These are phyloP conservation scores for Coemansia sp. DNA, from an alignment of 192 early-diverging fungal genomes.

Conservation along the genomic window DNA sequence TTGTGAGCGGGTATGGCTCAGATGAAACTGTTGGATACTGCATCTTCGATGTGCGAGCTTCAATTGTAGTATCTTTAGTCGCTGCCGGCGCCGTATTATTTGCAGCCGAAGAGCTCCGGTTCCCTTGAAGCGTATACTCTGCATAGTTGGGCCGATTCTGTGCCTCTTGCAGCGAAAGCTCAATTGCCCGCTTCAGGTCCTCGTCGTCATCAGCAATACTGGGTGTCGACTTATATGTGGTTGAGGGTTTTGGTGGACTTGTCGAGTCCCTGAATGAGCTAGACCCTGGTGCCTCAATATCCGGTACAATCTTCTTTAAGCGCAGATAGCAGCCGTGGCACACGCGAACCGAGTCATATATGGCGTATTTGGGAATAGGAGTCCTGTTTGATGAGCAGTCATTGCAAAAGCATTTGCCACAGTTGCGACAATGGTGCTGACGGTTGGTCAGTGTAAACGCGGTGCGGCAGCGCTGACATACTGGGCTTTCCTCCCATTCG, in stretches of 20 bases:
- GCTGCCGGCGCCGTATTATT: not conserved
- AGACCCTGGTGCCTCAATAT: constrained; percentile 14
- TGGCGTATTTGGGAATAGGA: constrained; percentile 80
- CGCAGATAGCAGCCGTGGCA: constrained; percentile 92
- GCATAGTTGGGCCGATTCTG: constrained; percentile 50
- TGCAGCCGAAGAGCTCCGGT: constrained; percentile 6
- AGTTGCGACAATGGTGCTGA: constrained; percentile 98
- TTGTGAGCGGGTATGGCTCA: constrained; percentile 40
- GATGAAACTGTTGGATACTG: constrained; percentile 23
- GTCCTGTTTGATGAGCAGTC: constrained; percentile 88
- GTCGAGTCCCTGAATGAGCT: constrained; percentile 9
- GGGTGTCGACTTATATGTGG: constrained; percentile 9
- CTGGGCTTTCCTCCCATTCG: constrained; percentile 92
- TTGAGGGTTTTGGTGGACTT: constrained; percentile 5
- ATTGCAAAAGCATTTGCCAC: constrained; percentile 90
- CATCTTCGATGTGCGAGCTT: constrained; percentile 3
- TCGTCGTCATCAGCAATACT: constrained; percentile 72
- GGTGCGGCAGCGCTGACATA: constrained; percentile 92
- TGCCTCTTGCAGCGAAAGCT: constrained; percentile 74
- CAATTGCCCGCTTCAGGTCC: constrained; percentile 91
- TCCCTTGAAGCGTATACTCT: constrained; percentile 34
- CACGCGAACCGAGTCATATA: constrained; percentile 88
- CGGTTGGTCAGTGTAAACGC: constrained; percentile 91
- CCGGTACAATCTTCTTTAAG: constrained; percentile 58
- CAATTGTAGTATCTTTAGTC: constrained; percentile 1